These are phyloP conservation scores for Spatholobus suberectus DNA, from an alignment of 306 rosid species.

Conservation along the genomic window DNA sequence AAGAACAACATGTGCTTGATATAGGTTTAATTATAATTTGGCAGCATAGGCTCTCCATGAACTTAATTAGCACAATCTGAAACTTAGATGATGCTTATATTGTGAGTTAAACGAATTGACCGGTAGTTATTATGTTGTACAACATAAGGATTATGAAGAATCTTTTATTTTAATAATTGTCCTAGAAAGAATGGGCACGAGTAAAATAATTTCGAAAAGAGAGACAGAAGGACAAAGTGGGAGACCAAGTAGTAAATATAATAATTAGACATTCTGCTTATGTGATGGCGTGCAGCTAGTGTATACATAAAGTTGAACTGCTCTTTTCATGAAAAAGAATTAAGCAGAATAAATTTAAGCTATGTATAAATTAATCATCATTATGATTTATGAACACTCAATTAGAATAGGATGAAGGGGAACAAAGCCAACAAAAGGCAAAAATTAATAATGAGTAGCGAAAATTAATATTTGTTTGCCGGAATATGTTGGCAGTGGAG, in stretches of 20 bases:
- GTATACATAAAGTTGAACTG: constrained; percentile 38
- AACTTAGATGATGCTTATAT: not conserved
- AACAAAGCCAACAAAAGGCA: not conserved
- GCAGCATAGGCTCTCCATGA: not conserved
- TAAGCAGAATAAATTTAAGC: not conserved
- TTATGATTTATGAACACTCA: constrained; percentile 33
- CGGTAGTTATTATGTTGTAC: not conserved
- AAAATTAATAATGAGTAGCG: not conserved
- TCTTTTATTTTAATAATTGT: constrained; percentile 27
- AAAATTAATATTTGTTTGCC: not conserved
- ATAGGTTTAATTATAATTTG: constrained; percentile 1
- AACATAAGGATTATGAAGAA: constrained; percentile 31
- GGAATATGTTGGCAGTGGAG: constrained; percentile 63
- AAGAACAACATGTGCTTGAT: not conserved
- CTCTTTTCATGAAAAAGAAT: constrained; percentile 23
- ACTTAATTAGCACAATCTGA: not conserved
- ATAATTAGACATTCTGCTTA: constrained; percentile 52
- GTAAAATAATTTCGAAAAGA: constrained; percentile 29
- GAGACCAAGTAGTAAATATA: constrained; percentile 34
- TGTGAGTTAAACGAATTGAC: not conserved
- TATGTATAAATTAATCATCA: not conserved
- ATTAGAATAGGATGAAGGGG: constrained; percentile 22
- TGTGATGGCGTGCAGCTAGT: constrained; percentile 48
- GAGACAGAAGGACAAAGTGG: constrained; percentile 29
- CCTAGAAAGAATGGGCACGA: constrained; percentile 31